These are phyloP conservation scores for Pichia inconspicua DNA, from an alignment of 1,139 yeast genomes.

Conservation along the genomic window DNA sequence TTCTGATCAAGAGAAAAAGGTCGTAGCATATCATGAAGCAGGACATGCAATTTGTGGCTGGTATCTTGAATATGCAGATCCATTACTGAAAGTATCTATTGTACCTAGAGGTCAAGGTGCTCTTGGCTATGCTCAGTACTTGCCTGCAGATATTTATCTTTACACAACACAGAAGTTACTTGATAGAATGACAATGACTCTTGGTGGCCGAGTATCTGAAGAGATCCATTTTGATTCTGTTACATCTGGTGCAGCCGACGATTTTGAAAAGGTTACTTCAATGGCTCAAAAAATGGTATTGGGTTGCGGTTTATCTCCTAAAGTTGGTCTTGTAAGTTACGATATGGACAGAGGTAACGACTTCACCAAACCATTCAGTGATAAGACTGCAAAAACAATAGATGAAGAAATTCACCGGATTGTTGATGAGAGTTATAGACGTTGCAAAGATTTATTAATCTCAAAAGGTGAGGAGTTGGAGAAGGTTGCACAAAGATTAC, in stretches of 20 bases:
- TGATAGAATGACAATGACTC: constrained; percentile 93
- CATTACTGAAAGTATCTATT: constrained; percentile 87
- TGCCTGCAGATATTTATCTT: constrained; percentile 89
- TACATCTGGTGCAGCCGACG: constrained; percentile 94
- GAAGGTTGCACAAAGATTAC: constrained; percentile 76
- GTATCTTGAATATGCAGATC: constrained; percentile 85
- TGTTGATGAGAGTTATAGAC: constrained; percentile 66
- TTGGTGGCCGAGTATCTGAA: constrained; percentile 95
- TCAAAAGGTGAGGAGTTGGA: constrained; percentile 71
- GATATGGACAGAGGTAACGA: constrained; percentile 31
- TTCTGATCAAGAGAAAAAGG: constrained; percentile 73
- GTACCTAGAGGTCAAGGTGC: constrained; percentile 97
- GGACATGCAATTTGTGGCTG: constrained; percentile 99
- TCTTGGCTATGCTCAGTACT: constrained; percentile 93
- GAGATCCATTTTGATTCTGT: constrained; percentile 85
- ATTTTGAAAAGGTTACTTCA: constrained; percentile 90
- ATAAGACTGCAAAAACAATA: constrained; percentile 69
- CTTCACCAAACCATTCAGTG: constrained; percentile 86
- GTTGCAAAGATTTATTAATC: constrained; percentile 59
- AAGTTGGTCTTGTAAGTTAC: constrained; percentile 72
- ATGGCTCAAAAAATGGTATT: constrained; percentile 94
- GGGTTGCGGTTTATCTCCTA: constrained; percentile 81
- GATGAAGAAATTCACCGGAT: constrained; percentile 81
- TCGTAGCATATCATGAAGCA: constrained; percentile 97
- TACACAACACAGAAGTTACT: constrained; percentile 68